Conservation (phyloP, 768 basidiomycete species). For the Leccinum rimulosum region DNA sequence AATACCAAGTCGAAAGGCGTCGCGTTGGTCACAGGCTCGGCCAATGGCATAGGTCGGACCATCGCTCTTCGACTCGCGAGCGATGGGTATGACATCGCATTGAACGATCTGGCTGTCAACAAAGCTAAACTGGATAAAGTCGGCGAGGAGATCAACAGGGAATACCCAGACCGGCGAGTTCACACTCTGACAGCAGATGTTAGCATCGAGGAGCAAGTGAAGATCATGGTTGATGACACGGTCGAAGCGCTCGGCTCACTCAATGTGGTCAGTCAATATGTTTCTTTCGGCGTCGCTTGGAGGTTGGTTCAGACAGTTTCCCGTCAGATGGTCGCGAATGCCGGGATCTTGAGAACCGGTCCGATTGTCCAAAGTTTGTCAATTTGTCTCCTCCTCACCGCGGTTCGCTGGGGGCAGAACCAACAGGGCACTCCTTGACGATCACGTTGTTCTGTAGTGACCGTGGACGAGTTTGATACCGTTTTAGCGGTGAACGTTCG, state of each 20-base stretch:
- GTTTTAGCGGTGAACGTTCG: slow-evolving; percentile 38
- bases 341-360: slow-evolving; percentile 15
- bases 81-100: slow-evolving; percentile 35
- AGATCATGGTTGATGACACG: slow-evolving; percentile 26
- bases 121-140: slow-evolving; percentile 14
- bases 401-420: neutral
- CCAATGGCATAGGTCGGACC: slow-evolving; percentile 32
- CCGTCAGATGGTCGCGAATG: slow-evolving; percentile 18
- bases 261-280: slow-evolving; percentile 31
- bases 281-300: neutral
- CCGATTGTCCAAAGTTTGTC: slow-evolving; percentile 2
- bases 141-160: slow-evolving; percentile 14
- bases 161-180: slow-evolving; percentile 9
- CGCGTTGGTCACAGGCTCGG: slow-evolving; percentile 33
- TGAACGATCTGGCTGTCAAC: slow-evolving; percentile 34
- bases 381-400: neutral
- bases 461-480: slow-evolving; percentile 32
- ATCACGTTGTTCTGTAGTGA: slow-evolving; percentile 20
- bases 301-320: slow-evolving; percentile 8
- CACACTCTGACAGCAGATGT: slow-evolving; percentile 24
- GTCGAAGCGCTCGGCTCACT: slow-evolving; percentile 29
- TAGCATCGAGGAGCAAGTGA: slow-evolving; percentile 30
- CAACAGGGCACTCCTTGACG: neutral
- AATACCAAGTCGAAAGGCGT: slow-evolving; percentile 23
- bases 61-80: slow-evolving; percentile 36